phyloP scores from a whole-genome alignment of 169 alveolate genomes.

The Cryptosporidium ubiquitum region DNA sequence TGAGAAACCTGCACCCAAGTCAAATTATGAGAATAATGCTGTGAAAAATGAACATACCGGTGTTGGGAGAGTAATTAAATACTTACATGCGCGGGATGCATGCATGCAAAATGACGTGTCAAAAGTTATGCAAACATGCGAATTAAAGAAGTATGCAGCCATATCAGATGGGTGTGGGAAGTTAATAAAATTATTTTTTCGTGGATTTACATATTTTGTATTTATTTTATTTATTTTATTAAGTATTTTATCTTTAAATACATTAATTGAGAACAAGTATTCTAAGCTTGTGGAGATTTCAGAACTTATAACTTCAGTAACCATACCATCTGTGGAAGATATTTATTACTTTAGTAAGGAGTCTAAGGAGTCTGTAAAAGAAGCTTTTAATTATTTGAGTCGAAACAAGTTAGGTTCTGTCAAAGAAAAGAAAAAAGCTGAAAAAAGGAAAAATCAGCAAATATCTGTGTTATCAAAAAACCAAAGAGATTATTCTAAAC shows the following conservation, averaged over 20 bases:
- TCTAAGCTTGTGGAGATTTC: conserved; percentile 7
- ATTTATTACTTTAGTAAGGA: conserved; percentile 50
- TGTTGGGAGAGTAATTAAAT: conserved; percentile 43
- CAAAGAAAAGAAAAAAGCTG: background rate
- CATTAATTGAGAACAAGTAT: background rate
- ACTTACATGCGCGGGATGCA: conserved; percentile 57
- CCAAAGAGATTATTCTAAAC: too few relatives aligned
- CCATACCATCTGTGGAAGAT: conserved; percentile 35
- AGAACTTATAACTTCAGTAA: conserved; percentile 19
- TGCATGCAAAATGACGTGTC: conserved; percentile 65
- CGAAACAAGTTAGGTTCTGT: background rate
- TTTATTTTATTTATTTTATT: conserved; percentile 4
- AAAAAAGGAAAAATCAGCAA: background rate
- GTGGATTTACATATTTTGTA: background rate
- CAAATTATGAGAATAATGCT: background rate
- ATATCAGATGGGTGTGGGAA: background rate
- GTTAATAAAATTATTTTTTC: background rate
- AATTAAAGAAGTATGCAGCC: too few relatives aligned
- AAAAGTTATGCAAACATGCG: background rate
- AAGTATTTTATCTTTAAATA: conserved; percentile 16
- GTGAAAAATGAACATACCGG: background rate
- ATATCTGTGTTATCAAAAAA: background rate
- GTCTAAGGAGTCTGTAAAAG: conserved; percentile 42
- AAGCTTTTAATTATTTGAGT: conserved; percentile 39
- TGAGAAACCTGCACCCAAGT: conserved; percentile 38